Evolutionary conservation across 129 eudicot species (phyloP).

Genomic region (Helichrysum umbraculigerum): DNA sequence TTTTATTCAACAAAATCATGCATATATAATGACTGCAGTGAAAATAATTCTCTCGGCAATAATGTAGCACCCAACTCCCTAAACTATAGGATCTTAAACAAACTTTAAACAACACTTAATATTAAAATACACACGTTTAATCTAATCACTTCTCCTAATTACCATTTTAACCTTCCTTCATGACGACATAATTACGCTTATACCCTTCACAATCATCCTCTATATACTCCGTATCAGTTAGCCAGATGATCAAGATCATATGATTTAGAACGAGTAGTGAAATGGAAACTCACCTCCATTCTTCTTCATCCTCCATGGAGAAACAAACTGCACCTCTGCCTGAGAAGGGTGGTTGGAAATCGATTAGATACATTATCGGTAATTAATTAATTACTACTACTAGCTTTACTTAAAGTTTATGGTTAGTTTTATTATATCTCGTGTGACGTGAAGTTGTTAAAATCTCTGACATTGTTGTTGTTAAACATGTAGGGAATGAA

Average conservation of each 20-base stretch:
- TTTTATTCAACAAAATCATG: background rate
- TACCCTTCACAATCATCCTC: slow-evolving; percentile 12
- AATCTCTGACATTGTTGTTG: background rate
- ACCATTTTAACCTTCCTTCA: slow-evolving; percentile 12
- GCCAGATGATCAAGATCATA: background rate
- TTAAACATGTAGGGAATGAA: slow-evolving; percentile 45
- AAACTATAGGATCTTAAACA: slow-evolving; percentile 31
- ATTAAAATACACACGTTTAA: slow-evolving; percentile 5
- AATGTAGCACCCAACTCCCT: slow-evolving; percentile 8
- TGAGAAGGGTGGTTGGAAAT: slow-evolving; percentile 62
- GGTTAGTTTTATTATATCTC: background rate
- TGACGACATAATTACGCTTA: slow-evolving; percentile 1
- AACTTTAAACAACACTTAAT: background rate
- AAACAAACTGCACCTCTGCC: slow-evolving; percentile 14
- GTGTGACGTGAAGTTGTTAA: background rate
- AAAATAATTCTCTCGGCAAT: slow-evolving; percentile 2
- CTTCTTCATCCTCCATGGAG: slow-evolving; percentile 23
- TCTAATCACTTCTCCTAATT: background rate
- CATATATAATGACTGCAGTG: background rate
- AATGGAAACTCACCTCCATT: slow-evolving; percentile 35
- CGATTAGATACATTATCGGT: slow-evolving; percentile 66
- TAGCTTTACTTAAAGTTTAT: background rate
- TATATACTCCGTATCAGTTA: slow-evolving; percentile 5
- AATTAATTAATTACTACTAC: slow-evolving; percentile 8
- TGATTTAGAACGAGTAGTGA: background rate